Evolutionary conservation across 2,329 filamentous ascomycete species (phyloP), one percentile per base, ranked within the genome.

Genomic region (Graphilbum sp.): DNA sequence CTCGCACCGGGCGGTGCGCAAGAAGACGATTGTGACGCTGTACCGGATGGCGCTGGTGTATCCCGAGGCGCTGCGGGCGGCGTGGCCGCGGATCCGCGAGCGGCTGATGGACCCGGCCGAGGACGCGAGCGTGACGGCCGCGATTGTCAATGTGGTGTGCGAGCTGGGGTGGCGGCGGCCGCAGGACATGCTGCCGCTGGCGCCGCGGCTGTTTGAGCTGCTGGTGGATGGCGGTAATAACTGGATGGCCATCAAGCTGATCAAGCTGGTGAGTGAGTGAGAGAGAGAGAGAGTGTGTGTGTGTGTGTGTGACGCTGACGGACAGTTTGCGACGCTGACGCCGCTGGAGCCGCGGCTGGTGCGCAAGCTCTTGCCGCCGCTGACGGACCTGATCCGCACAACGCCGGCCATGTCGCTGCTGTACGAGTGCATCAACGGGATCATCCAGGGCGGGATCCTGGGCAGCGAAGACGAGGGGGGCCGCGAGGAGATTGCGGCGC

Each of bases 191-290:
- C 64, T 98, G 23, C 84, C 90, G 13, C 66, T 98, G 23, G 90
- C 90, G 1, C 90, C 90, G 9, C 71, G 90, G 41, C 60, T 98
- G 20, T 98, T 96, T 50, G 87, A 95, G 53, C 67, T 98, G 16
- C 64, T 98, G 20, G 87, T 95, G 12, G 81, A 92, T 43, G 79
- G 86, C 40, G 81, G 81, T 29, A 96, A 98, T 58, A 98, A 98
- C 58, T 98, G 90, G 90, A 96, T 98, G 88, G 87, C 87, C 42
- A 98, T 98, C 54, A 98, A 98, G 56, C 74, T 98, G 45, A 96
- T 98, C 56, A 98, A 98, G 60, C 69, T 98, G 45, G 84, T 88
- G 56, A 47, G n/a, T 24, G 5, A 23, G 13, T 32, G n/a, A n/a
- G n/a, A n/a, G n/a, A n/a, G n/a, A n/a, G n/a, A n/a, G n/a, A n/a